phyloP scores from a whole-genome alignment of 1,284 basidiomycete species.

The Cystobasidium slooffiae region DNA sequence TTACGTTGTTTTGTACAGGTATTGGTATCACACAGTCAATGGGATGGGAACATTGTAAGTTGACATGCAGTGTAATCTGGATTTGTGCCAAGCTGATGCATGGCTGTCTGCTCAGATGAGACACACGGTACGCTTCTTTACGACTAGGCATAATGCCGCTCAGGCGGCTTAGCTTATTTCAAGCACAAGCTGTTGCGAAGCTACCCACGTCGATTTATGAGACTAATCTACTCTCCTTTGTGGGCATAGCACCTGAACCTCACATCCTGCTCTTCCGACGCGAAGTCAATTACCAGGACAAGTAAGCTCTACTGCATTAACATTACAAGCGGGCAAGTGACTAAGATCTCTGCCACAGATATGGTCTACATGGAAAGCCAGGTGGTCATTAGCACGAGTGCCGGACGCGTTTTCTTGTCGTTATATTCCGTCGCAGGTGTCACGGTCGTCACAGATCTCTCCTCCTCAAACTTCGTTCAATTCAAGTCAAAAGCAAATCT shows the following conservation, averaged over 20 bases:
- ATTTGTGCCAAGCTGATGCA: not conserved
- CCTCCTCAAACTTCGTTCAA: no score
- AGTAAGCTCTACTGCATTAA: slow-evolving; percentile 7
- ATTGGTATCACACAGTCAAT: slow-evolving; percentile 51
- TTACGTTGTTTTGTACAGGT: slow-evolving; percentile 4
- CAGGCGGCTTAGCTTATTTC: not conserved
- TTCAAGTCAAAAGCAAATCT: no score
- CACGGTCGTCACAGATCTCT: no score
- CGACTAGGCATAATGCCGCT: not conserved
- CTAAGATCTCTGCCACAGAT: not conserved
- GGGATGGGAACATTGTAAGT: slow-evolving; percentile 48
- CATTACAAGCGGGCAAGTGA: no score
- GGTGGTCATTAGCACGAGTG: not conserved
- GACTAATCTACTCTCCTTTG: no score
- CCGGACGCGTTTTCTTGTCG: no score
- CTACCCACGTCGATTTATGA: no score
- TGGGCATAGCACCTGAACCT: slow-evolving; percentile 48
- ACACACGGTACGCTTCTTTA: slow-evolving; percentile 15
- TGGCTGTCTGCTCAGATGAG: slow-evolving; percentile 3
- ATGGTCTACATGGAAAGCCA: slow-evolving; percentile 41
- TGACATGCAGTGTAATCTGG: not conserved
- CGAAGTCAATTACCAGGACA: slow-evolving; percentile 45
- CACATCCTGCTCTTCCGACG: slow-evolving; percentile 52
- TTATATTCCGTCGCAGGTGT: no score
- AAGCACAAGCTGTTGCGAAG: not conserved